phyloP scores from a whole-genome alignment of 192 early-diverging fungal genomes.

The Piromyces sp. region DNA sequence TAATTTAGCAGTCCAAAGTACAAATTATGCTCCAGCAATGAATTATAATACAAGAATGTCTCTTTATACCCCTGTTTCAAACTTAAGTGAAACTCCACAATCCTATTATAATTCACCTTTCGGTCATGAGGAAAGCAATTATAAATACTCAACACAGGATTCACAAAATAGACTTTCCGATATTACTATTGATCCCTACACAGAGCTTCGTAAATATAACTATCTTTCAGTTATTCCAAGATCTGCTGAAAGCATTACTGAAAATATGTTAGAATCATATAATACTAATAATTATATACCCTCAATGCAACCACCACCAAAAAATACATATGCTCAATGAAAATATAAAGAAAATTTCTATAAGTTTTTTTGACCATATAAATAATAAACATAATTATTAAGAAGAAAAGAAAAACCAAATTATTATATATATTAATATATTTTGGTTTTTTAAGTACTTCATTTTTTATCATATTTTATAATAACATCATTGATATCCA shows the following conservation, averaged over 20 bases:
- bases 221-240: not conserved
- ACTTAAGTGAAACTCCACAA: not conserved
- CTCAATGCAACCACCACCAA: too few species aligned
- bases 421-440: too few species aligned
- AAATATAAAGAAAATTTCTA: too few species aligned
- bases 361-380: too few species aligned
- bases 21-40: not conserved
- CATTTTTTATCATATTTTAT: too few species aligned
- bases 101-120: not conserved
- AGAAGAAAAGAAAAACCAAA: too few species aligned
- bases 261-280: not conserved
- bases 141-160: not conserved
- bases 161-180: not conserved
- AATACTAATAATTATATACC: not conserved
- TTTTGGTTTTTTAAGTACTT: too few species aligned
- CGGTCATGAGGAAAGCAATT: not conserved
- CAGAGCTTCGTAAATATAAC: not conserved
- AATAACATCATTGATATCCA: too few species aligned
- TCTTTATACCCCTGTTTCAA: not conserved
- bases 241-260: not conserved
- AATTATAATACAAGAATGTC: not conserved
- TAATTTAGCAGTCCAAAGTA: too few species aligned
- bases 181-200: not conserved
- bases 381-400: too few species aligned
- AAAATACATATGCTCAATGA: too few species aligned